Evolutionary conservation across 1,284 basidiomycete species (phyloP), one percentile per base, ranked within the genome.

Genomic region (Leccinum holopus): DNA sequence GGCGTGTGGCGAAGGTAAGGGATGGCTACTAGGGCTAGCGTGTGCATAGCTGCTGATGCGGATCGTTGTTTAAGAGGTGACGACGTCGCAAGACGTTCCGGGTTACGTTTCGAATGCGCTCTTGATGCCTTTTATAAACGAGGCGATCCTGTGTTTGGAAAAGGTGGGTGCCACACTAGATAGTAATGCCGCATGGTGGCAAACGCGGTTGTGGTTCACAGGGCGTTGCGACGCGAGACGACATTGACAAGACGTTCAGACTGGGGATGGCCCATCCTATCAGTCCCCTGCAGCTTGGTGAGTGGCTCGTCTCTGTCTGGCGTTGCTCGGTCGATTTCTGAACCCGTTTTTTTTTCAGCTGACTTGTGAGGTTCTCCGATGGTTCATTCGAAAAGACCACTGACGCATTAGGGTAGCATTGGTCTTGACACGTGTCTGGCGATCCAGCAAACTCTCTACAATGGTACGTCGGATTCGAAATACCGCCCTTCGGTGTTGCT

Each of bases 251-350:
- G 67, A 97, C 94, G 0, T 85, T 98, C 61, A 90, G 88, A 70
- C 81, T 97, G 16, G 97, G 96, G 55, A 98, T 97, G 94, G 91
- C 89, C 65, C 95, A 98, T 72, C 95, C 95, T 1, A 97, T 97
- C 94, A 96, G 96, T 14, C 93, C 93, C 2, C 78, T 95, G 14
- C 90, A 94, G 65, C 83, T 95, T 44, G 90, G 88, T 86, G 65
- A 62, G 82, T 59, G 18, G 12, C 12, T 37, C 44, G 3, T 33
- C 1, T 0, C 14, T 49, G 18, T 33, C n/a, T 41, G 14, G 28
- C 4, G 33, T 39, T 21, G 30, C 7, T 28, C 25, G 25, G 25
- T 25, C 25, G 25, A 25, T 25, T 28, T 18, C 44, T 67, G 35
- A 49, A 67, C 11, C 25, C 47, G 3, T 47, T 44, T 49, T 18